phyloP scores from a whole-genome alignment of 2,329 filamentous ascomycete genomes.

The Penicillium sp. region DNA sequence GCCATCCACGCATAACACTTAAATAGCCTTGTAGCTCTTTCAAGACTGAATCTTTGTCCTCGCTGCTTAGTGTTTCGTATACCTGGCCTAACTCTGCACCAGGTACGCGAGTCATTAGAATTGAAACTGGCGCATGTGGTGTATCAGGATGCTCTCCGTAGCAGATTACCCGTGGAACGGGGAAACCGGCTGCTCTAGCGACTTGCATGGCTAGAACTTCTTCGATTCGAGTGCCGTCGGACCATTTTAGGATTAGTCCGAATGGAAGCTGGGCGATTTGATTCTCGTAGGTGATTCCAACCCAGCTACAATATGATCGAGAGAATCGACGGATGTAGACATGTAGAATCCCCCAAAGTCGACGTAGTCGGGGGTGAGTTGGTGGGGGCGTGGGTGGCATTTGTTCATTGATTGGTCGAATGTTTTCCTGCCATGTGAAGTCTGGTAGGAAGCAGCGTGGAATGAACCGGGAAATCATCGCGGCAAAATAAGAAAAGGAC shows the following conservation, averaged over 20 bases:
- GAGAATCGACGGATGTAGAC: constrained; percentile 27
- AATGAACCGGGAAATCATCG: constrained; percentile 5
- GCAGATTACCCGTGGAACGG: constrained; percentile 31
- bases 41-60: constrained; percentile 26
- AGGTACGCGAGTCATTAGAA: constrained; percentile 39
- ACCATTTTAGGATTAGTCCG: constrained; percentile 38
- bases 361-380: constrained; percentile 13
- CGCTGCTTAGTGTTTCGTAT: constrained; percentile 26
- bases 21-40: constrained; percentile 31
- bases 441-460: constrained; percentile 16
- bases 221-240: constrained; percentile 35
- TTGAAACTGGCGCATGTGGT: constrained; percentile 32
- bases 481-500: background rate
- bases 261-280: constrained; percentile 37
- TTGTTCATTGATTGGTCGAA: constrained; percentile 3
- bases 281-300: constrained; percentile 27
- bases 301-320: constrained; percentile 29
- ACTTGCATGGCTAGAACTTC: constrained; percentile 34
- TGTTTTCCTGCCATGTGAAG: constrained; percentile 17
- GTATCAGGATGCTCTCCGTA: constrained; percentile 33
- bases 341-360: constrained; percentile 31
- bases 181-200: constrained; percentile 28
- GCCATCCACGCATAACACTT: constrained; percentile 31
- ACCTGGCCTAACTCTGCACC: constrained; percentile 31
- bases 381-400: constrained; percentile 24